Base-by-base conservation (phyloP, 139 green algal genomes). In the Marvania coccoides region DNA sequence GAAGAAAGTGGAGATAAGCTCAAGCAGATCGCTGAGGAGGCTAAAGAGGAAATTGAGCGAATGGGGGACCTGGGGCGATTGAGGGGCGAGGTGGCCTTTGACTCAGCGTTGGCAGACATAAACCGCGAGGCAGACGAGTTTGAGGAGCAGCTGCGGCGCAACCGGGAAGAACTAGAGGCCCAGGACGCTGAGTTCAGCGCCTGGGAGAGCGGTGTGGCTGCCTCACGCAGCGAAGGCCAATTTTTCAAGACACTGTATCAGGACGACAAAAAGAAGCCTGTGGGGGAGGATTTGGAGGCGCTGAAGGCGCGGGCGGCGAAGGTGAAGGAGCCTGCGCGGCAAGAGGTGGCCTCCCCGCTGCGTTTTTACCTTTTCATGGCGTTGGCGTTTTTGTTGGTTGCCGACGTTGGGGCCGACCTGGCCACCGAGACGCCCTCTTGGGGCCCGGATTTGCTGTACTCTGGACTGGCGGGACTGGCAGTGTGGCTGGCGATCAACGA, bases 191-290 rank as follows among this genome's bases (percentile, higher is more conserved):
- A 80, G 38, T 69, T 79, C 9, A 42, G 34, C 23, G 47, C 69
- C 28, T 85, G 78, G 78, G 67, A 84, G 64, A 29, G 61, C 9
- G 54, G 77, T 10, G 69, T 79, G 47, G 68, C 62, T 3, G 54
- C 65, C 28, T 42, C 60, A 2, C 69, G 74, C 34, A 79, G 47
- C 48, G 45, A 77, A 47, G 78, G 78, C 23, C 73, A 70, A 26
- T 85, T 85, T 63, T 85, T 85, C 39, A 59, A 84, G 71, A 66
- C 39, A 19, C 59, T 85, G 7, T 85, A 84, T 51, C 37, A 54
- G 6, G 37, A 39, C 23, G 56, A 76, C 14, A 37, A 48, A 14
- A 73, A 73, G 48, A 62, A 33, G 57, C 63, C 53, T 6, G 38
- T 71, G 48, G 62, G 40, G 39, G 15, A 45, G 6, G 35, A 62